phyloP scores from a whole-genome alignment of 2,329 filamentous ascomycete genomes.

The Aquanectria penicillioides region DNA sequence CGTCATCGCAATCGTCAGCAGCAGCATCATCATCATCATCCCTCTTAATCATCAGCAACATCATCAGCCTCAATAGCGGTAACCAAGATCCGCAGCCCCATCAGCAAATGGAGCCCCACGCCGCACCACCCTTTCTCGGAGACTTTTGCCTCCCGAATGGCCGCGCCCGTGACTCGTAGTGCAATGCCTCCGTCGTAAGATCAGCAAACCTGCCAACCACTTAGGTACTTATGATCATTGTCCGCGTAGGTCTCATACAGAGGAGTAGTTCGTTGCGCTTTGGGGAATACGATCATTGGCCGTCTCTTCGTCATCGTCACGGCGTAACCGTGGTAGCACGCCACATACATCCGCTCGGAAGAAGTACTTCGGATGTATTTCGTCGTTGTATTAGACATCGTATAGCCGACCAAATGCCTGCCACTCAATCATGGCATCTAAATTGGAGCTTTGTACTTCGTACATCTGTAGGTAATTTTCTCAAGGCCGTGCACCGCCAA shows the following conservation, averaged over 20 bases:
- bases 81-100: not conserved
- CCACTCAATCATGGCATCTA: not conserved
- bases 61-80: not conserved
- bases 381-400: not conserved
- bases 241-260: too few relatives aligned
- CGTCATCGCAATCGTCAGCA: slow-evolving; percentile 12
- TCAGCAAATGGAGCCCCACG: slow-evolving; percentile 10
- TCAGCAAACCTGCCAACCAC: slow-evolving; percentile 30
- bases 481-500: not conserved
- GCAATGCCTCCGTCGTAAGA: slow-evolving; percentile 34
- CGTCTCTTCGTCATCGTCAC: not conserved
- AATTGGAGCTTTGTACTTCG: not conserved
- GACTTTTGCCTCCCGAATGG: slow-evolving; percentile 25
- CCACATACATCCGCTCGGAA: not conserved
- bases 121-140: slow-evolving; percentile 20
- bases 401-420: slow-evolving; percentile 2
- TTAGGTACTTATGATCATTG: slow-evolving; percentile 9
- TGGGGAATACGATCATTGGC: too few relatives aligned
- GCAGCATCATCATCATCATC: slow-evolving; percentile 5
- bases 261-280: too few relatives aligned
- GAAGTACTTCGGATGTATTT: slow-evolving; percentile 2
- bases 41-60: not conserved
- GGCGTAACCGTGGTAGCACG: not conserved
- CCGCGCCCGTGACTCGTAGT: slow-evolving; percentile 29
- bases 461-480: not conserved